Evolutionary conservation across 1,139 yeast species (phyloP).

Genomic region (Geotrichum carabidarum): DNA sequence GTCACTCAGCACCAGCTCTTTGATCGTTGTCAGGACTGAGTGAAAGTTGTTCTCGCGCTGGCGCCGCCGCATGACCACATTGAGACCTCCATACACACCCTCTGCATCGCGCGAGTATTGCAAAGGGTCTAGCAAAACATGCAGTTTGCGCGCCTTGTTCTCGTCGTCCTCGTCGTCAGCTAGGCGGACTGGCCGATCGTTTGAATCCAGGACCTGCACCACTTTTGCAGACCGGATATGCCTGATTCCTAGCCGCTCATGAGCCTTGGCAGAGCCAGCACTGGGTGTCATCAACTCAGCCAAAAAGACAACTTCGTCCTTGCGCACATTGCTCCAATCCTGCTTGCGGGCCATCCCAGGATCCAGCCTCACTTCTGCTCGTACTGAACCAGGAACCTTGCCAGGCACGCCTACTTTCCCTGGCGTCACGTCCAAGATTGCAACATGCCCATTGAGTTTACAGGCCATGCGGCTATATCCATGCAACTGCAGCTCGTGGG

Average conservation of each 20-base stretch:
- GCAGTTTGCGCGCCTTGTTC: constrained; percentile 20
- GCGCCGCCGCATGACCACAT: constrained; percentile 28
- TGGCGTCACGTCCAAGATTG: constrained; percentile 30
- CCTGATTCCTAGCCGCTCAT: constrained; percentile 25
- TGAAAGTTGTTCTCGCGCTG: constrained; percentile 27
- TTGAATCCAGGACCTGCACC: constrained; percentile 25
- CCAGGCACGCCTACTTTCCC: constrained; percentile 23
- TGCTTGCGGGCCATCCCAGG: constrained; percentile 22
- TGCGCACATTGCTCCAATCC: constrained; percentile 36
- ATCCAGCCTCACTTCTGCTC: constrained; percentile 17
- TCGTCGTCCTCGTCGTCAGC: constrained; percentile 13
- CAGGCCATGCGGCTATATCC: constrained; percentile 38
- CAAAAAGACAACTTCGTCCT: constrained; percentile 35
- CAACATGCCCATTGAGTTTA: constrained; percentile 23
- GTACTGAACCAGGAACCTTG: constrained; percentile 13
- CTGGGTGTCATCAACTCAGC: constrained; percentile 23
- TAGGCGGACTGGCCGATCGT: constrained; percentile 18
- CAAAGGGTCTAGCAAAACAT: constrained; percentile 21
- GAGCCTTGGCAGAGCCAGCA: constrained; percentile 15
- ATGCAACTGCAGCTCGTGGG: constrained; percentile 15
- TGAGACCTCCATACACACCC: constrained; percentile 17
- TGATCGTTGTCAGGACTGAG: constrained; percentile 26
- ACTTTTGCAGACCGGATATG: constrained; percentile 30
- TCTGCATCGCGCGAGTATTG: constrained; percentile 10
- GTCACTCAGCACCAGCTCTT: constrained; percentile 19